Conservation (phyloP, 208 protist genomes). For the Acanthamoeba rhysodes region DNA sequence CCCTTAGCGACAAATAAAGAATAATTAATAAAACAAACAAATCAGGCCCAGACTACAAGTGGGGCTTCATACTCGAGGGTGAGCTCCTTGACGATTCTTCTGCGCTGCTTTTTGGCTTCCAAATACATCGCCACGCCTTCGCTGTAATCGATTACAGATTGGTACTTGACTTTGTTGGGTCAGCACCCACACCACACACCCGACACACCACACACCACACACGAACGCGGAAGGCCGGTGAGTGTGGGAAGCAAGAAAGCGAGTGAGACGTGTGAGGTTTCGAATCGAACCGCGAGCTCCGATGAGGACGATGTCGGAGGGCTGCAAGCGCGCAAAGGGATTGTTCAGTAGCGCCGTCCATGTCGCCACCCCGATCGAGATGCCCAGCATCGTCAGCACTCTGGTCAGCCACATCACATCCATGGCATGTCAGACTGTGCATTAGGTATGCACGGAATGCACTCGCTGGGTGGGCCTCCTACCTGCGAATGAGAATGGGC, state of each 20-base stretch:
- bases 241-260: neutral
- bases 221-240: neutral
- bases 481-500: conserved; percentile 31
- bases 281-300: neutral
- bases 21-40: too few relatives aligned
- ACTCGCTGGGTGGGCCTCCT: neutral
- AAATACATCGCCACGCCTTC: conserved; percentile 16
- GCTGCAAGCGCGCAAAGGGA: neutral
- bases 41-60: neutral
- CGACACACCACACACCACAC: neutral
- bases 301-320: conserved; percentile 28
- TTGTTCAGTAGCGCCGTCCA: conserved; percentile 21
- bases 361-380: neutral
- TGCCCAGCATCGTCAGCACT: neutral
- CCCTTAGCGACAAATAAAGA: neutral
- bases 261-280: neutral
- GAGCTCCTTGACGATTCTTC: neutral
- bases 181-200: neutral
- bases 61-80: neutral
- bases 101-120: neutral
- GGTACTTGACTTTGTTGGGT: conserved; percentile 20
- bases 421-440: neutral
- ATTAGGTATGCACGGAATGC: too few relatives aligned
- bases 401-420: neutral
- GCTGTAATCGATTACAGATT: conserved; percentile 53